Conservation (phyloP, 495 filamentous ascomycete species). For the Lindgomyces ingoldianus region DNA sequence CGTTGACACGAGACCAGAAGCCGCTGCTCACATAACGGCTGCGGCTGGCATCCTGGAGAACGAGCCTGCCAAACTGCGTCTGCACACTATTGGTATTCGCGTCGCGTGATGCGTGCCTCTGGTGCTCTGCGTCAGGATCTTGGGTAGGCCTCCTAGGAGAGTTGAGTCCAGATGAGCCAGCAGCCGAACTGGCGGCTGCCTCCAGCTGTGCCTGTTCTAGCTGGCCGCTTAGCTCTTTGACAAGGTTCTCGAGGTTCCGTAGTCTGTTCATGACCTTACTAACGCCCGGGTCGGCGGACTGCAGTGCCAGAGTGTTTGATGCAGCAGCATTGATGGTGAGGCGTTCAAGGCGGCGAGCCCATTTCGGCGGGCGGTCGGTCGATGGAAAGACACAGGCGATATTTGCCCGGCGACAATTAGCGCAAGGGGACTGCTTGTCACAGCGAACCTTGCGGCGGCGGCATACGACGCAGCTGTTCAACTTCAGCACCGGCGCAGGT, state of each 20-base stretch:
- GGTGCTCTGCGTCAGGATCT: slow-evolving; percentile 24
- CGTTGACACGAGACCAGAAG: slow-evolving; percentile 57
- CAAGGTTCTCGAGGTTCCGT: slow-evolving; percentile 55
- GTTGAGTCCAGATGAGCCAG: slow-evolving; percentile 9
- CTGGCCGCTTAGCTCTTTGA: slow-evolving; percentile 57
- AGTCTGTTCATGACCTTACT: slow-evolving; percentile 56
- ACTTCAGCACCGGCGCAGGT: slow-evolving; percentile 41
- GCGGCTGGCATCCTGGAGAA: slow-evolving; percentile 47
- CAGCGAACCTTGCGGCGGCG: slow-evolving; percentile 67
- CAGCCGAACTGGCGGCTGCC: slow-evolving; percentile 35
- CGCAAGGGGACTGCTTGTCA: slow-evolving; percentile 67
- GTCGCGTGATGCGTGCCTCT: slow-evolving; percentile 11
- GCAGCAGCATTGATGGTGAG: slow-evolving; percentile 36
- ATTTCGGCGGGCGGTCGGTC: slow-evolving; percentile 51
- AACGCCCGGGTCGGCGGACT: not conserved
- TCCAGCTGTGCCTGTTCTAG: slow-evolving; percentile 52
- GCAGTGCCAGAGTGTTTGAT: slow-evolving; percentile 24
- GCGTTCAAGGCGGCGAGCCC: slow-evolving; percentile 53
- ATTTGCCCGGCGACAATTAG: slow-evolving; percentile 64
- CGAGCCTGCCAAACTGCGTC: slow-evolving; percentile 48
- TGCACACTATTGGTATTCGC: slow-evolving; percentile 34
- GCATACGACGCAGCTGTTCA: slow-evolving; percentile 59
- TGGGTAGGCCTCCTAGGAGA: slow-evolving; percentile 30
- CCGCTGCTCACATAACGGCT: slow-evolving; percentile 55
- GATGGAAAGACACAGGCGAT: slow-evolving; percentile 59